Percentiles rank a stretch among this genome's conserved stretches.
phyloP scores from a whole-genome alignment of 441 rosid genomes.

The Arabidopsis lyrata region DNA sequence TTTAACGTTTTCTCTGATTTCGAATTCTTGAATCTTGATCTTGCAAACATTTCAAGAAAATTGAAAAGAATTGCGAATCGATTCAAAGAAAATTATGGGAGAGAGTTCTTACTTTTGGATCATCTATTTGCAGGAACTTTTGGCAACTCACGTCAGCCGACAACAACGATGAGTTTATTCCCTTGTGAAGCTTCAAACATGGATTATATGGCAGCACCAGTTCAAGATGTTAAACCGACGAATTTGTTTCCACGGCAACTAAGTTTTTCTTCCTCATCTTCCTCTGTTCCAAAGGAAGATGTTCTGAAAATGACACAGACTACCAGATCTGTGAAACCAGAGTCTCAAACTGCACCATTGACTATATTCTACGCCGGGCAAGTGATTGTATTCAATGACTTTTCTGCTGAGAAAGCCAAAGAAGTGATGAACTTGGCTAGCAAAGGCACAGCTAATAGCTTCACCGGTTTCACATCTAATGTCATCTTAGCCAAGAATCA shows the following conservation, averaged over 20 bases:
- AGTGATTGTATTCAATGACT: constrained; percentile 70
- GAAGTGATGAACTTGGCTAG: constrained; percentile 70
- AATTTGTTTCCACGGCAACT: constrained; percentile 63
- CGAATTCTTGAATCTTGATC: constrained; percentile 1
- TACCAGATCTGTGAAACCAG: constrained; percentile 40
- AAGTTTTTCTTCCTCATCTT: constrained; percentile 49
- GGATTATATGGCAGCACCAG: constrained; percentile 27
- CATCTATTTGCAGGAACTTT: constrained; percentile 48
- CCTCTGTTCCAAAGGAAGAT: constrained; percentile 47
- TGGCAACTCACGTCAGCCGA: constrained; percentile 38
- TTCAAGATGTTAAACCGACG: constrained; percentile 52
- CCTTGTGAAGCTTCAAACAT: constrained; percentile 46
- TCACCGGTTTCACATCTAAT: constrained; percentile 30
- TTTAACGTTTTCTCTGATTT: background rate
- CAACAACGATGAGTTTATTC: constrained; percentile 63
- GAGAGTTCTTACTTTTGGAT: background rate
- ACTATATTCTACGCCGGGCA: constrained; percentile 83
- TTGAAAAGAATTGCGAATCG: background rate
- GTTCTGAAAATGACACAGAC: constrained; percentile 40
- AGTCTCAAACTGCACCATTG: constrained; percentile 64
- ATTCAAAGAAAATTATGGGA: background rate
- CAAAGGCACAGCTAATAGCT: constrained; percentile 49
- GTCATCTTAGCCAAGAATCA: constrained; percentile 39
- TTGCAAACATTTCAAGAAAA: background rate
- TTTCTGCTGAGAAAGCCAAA: constrained; percentile 74